A percentile compares a stretch with the other conserved stretches of the same genome.
Conservation (phyloP, 306 rosid species). For the Inga oerstediana region DNA sequence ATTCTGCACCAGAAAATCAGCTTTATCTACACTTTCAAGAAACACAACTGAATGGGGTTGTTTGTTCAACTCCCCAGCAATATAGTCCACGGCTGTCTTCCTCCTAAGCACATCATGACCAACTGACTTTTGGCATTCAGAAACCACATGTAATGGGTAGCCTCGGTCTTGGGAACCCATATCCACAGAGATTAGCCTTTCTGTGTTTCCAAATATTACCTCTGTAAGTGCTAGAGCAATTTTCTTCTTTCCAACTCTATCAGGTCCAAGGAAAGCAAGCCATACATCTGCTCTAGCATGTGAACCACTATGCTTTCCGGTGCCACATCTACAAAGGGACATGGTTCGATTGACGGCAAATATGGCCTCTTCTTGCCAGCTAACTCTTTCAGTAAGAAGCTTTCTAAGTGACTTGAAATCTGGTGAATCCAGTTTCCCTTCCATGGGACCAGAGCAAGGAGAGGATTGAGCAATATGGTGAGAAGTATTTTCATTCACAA, state of each 20-base stretch:
- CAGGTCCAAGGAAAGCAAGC: slow-evolving; percentile 85
- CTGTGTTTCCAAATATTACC: slow-evolving; percentile 53
- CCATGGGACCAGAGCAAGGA: slow-evolving; percentile 45
- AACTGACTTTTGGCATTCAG: slow-evolving; percentile 45
- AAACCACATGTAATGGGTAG: slow-evolving; percentile 41
- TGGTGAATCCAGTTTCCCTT: slow-evolving; percentile 46
- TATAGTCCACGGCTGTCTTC: slow-evolving; percentile 65
- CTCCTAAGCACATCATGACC: slow-evolving; percentile 64
- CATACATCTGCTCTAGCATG: slow-evolving; percentile 67
- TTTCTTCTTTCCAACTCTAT: slow-evolving; percentile 78
- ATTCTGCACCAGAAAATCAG: slow-evolving; percentile 64
- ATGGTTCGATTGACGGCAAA: slow-evolving; percentile 53
- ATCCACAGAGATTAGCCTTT: slow-evolving; percentile 66
- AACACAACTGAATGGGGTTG: slow-evolving; percentile 69
- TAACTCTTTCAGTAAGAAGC: slow-evolving; percentile 60
- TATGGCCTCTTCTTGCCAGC: slow-evolving; percentile 87
- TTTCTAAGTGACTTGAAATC: slow-evolving; percentile 69
- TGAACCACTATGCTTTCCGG: slow-evolving; percentile 48
- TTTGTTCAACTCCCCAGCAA: slow-evolving; percentile 78
- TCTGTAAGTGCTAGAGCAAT: slow-evolving; percentile 75
- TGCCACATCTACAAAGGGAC: slow-evolving; percentile 51
- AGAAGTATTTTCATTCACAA: slow-evolving; percentile 41
- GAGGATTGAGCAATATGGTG: slow-evolving; percentile 48
- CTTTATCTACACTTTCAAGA: slow-evolving; percentile 74
- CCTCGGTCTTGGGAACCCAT: slow-evolving; percentile 51